Percentiles rank a stretch among this genome's conserved stretches.
phyloP scores from a whole-genome alignment of 2,329 filamentous ascomycete genomes.

The Ascochyta clinopodiicola region DNA sequence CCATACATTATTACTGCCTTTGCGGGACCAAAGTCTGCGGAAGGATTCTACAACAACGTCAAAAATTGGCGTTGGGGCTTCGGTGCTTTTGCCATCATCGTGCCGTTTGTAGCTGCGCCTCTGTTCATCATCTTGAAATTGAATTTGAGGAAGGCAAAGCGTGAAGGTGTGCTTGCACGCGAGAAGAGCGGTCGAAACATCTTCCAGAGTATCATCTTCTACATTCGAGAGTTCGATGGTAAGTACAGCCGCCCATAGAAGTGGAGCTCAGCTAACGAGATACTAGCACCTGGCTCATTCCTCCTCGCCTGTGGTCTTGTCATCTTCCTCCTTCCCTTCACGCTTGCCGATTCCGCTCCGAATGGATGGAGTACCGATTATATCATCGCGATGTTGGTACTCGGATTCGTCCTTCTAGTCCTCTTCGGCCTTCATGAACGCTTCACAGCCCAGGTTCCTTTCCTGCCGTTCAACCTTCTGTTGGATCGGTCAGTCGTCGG shows the following conservation, averaged over 20 bases:
- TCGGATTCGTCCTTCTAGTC: constrained; percentile 57
- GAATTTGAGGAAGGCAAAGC: constrained; percentile 63
- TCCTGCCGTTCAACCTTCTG: constrained; percentile 65
- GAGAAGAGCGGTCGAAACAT: constrained; percentile 55
- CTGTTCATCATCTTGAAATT: constrained; percentile 60
- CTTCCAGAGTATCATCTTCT: constrained; percentile 50
- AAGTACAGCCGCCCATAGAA: constrained; percentile 42
- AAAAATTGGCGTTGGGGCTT: constrained; percentile 65
- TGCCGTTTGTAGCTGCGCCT: constrained; percentile 65
- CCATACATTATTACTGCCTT: constrained; percentile 28
- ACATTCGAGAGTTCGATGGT: constrained; percentile 52
- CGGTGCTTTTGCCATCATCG: constrained; percentile 69
- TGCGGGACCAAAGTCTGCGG: constrained; percentile 24
- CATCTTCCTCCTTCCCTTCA: constrained; percentile 58
- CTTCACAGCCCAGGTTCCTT: constrained; percentile 53
- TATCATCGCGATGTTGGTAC: constrained; percentile 58
- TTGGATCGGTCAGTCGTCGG: constrained; percentile 68
- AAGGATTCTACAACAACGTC: constrained; percentile 54
- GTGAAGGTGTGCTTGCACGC: constrained; percentile 56
- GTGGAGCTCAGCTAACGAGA: background rate
- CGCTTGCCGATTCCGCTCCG: constrained; percentile 57
- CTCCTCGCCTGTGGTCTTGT: constrained; percentile 54
- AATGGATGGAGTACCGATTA: constrained; percentile 57
- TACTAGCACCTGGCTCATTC: constrained; percentile 53
- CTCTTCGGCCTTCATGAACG: constrained; percentile 61